Conservation (phyloP, 2,329 filamentous ascomycete species). For the Lachnellula subtilissima region DNA sequence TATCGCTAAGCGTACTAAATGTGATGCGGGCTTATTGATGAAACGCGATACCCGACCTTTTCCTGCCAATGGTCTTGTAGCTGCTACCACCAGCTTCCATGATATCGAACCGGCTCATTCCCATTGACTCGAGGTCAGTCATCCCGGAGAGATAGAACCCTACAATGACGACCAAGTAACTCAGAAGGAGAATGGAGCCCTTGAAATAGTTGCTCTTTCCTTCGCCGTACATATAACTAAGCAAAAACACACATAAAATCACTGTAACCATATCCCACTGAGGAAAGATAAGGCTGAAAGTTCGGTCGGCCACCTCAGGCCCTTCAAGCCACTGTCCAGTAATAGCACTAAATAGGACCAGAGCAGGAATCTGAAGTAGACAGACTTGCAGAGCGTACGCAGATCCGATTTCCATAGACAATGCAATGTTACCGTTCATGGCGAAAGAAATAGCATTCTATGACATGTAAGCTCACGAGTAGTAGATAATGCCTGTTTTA, state of each 20-base stretch:
- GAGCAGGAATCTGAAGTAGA: conserved; percentile 84
- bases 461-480: conserved; percentile 14
- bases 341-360: conserved; percentile 85
- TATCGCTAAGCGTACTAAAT: background rate
- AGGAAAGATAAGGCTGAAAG: conserved; percentile 86
- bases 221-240: conserved; percentile 97
- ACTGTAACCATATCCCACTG: conserved; percentile 99
- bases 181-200: conserved; percentile 87
- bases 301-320: conserved; percentile 53
- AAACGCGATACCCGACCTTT: conserved; percentile 28
- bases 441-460: conserved; percentile 96
- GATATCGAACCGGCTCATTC: conserved; percentile 31
- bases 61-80: conserved; percentile 31
- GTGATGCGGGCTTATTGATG: conserved; percentile 19
- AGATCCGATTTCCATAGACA: conserved; percentile 98
- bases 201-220: conserved; percentile 99
- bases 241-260: conserved; percentile 89
- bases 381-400: conserved; percentile 96
- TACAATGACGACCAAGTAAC: conserved; percentile 85
- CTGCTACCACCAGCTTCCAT: conserved; percentile 27
- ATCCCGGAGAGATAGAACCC: conserved; percentile 82
- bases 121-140: conserved; percentile 31
- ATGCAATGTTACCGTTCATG: conserved; percentile 98
- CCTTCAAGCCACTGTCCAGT: conserved; percentile 56
- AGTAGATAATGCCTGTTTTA: background rate